Conservation (phyloP, 768 basidiomycete genomes). For the Russula earlei region DNA sequence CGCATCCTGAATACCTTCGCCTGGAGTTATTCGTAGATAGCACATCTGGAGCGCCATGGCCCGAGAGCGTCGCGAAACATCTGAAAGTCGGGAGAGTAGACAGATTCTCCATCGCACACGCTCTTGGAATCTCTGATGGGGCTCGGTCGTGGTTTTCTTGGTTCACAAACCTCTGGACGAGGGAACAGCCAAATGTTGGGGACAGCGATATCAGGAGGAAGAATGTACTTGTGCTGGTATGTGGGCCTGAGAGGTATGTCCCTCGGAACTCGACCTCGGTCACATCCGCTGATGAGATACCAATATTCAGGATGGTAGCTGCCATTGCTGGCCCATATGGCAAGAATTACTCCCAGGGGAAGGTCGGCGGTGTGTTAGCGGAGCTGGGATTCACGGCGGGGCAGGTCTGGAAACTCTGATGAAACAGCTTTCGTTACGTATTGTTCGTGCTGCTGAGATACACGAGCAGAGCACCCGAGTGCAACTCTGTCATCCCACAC, state of each 20-base stretch:
- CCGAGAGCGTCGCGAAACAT: conserved; percentile 13
- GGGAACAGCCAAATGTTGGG: neutral
- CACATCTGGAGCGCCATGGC: conserved; percentile 17
- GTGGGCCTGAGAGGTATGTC: conserved; percentile 75
- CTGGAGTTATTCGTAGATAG: conserved; percentile 57
- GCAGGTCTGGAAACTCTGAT: conserved; percentile 67
- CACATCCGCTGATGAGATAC: neutral
- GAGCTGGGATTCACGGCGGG: conserved; percentile 51
- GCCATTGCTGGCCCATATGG: conserved; percentile 71
- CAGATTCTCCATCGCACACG: conserved; percentile 37
- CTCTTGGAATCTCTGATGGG: conserved; percentile 27
- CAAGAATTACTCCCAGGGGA: conserved; percentile 65
- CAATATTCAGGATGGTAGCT: conserved; percentile 52
- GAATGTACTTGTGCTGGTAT: conserved; percentile 59
- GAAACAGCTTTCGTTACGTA: too few species aligned
- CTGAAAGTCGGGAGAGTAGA: conserved; percentile 47
- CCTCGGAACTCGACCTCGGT: conserved; percentile 4
- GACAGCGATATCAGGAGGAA: conserved; percentile 6
- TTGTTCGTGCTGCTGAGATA: too few species aligned
- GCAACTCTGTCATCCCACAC: too few species aligned
- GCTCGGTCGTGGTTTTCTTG: conserved; percentile 27
- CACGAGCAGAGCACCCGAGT: too few species aligned
- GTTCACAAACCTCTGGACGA: conserved; percentile 2
- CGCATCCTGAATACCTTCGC: conserved; percentile 46
- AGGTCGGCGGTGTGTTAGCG: conserved; percentile 55